phyloP scores from a whole-genome alignment of 2,329 filamentous ascomycete genomes.

The Colletotrichum cuscutae region DNA sequence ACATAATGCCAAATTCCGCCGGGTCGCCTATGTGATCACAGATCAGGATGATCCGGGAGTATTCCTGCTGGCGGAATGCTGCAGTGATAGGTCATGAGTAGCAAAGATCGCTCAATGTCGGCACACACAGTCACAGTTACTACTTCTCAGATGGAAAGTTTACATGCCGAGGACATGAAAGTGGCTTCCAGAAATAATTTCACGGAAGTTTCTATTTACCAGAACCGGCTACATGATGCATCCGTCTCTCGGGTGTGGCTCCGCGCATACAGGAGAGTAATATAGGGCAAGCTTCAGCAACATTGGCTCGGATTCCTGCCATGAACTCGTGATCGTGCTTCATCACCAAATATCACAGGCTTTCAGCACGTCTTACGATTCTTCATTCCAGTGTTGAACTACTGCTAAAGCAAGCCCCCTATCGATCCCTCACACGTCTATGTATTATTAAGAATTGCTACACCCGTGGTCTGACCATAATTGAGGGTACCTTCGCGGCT shows the following conservation, averaged over 20 bases:
- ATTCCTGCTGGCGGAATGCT: too few species aligned
- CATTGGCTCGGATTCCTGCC: too few species aligned
- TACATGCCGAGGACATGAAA: neutral
- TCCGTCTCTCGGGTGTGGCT: neutral
- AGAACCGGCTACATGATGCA: neutral
- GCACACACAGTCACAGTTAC: too few species aligned
- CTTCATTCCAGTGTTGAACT: neutral
- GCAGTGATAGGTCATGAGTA: too few species aligned
- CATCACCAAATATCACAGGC: neutral
- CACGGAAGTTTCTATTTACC: neutral
- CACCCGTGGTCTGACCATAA: neutral
- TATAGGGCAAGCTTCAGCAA: neutral
- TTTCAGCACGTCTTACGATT: neutral
- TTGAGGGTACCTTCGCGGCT: neutral
- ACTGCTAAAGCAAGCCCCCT: neutral
- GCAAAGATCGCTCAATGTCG: too few species aligned
- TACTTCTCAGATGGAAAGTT: too few species aligned
- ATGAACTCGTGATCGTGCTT: neutral
- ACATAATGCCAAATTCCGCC: too few species aligned
- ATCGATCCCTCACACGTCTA: neutral
- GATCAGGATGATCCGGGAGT: too few species aligned
- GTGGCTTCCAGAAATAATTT: too few species aligned
- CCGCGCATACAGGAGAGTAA: neutral
- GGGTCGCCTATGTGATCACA: too few species aligned
- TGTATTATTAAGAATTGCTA: neutral